Base-by-base conservation (phyloP, 371 early-diverging fungal species). In the Rhizopus delemar region DNA sequence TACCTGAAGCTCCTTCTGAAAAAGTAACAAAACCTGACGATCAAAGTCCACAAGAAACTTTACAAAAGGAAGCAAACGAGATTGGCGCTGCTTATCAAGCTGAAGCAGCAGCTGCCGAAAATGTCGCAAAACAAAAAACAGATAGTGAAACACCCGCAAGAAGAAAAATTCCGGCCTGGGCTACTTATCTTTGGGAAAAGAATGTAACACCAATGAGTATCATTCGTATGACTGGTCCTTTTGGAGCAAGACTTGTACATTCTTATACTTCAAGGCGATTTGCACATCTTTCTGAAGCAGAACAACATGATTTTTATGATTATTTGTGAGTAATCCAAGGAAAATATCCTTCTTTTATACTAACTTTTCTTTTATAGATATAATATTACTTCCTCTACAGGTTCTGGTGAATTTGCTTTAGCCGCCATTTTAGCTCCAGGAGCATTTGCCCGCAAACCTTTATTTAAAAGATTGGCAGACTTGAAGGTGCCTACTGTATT, bases 161-260 rank as follows among this genome's bases (percentile, higher is more conserved):
- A 36, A 53, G 77, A 8, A 58, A 63, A 11, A 66, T 78, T 5
- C 82, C 85, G 3, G 60, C 62, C 3, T 85, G 84, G 83, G 62
- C 73, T 0, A 62, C 65, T 4, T 81, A 81, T 46, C 77, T 93
- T 41, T 92, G 94, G 92, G 78, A 88, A 33, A 74, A 79, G 55
- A 89, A 90, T 60, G 74, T 89, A 9, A 87, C 95, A 3, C 95
- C 95, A 6, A 91, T 91, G 84, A 84, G 83, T n/a, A 65, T 96
- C 49, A 81, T 95, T 46, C 84, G 95, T 5, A 65, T 80, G 34
- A 66, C 78, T 13, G 95, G 96, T 2, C 93, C 94, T 4, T 84
- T 87, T 55, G 92, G 94, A 3, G 86, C 90, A 45, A 80, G 83
- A 0, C 70, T 95, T 8, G 86, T 91, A 0, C 73, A 81, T 48